phyloP scores from a whole-genome alignment of 352 stramenopile species.

The Plasmopara viticola region DNA sequence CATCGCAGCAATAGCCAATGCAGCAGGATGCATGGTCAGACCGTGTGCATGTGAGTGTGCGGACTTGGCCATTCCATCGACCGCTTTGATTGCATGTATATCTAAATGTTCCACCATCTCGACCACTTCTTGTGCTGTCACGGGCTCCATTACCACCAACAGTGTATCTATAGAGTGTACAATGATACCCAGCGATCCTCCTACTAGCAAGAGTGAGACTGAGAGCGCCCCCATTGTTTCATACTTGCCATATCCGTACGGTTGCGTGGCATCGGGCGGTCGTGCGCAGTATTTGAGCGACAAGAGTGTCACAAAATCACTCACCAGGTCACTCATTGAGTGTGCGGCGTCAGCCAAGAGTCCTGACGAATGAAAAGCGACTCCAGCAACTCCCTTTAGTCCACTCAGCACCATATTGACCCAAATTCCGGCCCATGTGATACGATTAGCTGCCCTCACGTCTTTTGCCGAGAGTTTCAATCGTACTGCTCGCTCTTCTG shows the following conservation, averaged over 20 bases:
- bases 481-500: slow-evolving; percentile 19
- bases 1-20: slow-evolving; percentile 74
- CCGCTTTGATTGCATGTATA: slow-evolving; percentile 25
- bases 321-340: slow-evolving; percentile 91
- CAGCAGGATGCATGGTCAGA: slow-evolving; percentile 48
- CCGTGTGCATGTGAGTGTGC: slow-evolving; percentile 17
- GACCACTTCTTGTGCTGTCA: slow-evolving; percentile 19
- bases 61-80: slow-evolving; percentile 27
- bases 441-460: slow-evolving; percentile 41
- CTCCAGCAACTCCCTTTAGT: slow-evolving; percentile 61
- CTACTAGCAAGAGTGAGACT: slow-evolving; percentile 56
- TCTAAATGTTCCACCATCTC: slow-evolving; percentile 26
- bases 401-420: slow-evolving; percentile 60
- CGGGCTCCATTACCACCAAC: slow-evolving; percentile 37
- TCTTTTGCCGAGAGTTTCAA: slow-evolving; percentile 30
- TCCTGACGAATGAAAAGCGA: slow-evolving; percentile 77
- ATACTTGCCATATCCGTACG: slow-evolving; percentile 76
- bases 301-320: slow-evolving; percentile 92
- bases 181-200: slow-evolving; percentile 59
- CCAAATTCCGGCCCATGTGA: slow-evolving; percentile 70
- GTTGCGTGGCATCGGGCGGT: slow-evolving; percentile 87
- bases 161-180: slow-evolving; percentile 62
- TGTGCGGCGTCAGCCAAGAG: slow-evolving; percentile 93
- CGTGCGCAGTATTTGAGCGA: slow-evolving; percentile 85
- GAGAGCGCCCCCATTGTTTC: slow-evolving; percentile 63